Conservation (phyloP, 2,329 filamentous ascomycete species). For the Alternaria sp. region DNA sequence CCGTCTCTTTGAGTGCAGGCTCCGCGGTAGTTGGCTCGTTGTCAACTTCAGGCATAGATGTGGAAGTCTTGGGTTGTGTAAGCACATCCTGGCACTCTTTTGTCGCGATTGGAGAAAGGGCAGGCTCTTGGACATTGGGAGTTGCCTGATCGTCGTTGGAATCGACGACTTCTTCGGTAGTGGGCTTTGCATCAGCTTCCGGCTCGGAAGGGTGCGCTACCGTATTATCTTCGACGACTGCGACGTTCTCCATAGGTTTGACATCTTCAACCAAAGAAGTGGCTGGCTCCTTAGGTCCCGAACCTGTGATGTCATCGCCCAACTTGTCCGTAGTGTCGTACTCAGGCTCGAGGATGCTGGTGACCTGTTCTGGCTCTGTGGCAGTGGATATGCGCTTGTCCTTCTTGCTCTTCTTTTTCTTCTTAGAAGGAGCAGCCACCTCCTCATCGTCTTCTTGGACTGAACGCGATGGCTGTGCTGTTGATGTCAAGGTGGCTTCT, state of each 20-base stretch:
- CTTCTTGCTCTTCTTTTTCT: conserved; percentile 41
- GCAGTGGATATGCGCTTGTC: conserved; percentile 27
- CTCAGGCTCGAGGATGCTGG: conserved; percentile 8
- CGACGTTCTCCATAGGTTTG: background rate
- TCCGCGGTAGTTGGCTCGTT: background rate
- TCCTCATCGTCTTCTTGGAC: conserved; percentile 16
- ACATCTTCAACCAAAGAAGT: background rate
- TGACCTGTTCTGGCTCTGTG: conserved; percentile 24
- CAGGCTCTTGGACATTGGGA: background rate
- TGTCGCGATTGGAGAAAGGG: background rate
- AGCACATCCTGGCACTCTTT: background rate
- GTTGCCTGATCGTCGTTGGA: background rate
- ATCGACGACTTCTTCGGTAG: background rate
- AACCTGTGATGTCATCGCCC: background rate
- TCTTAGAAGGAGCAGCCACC: conserved; percentile 25
- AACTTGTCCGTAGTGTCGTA: background rate
- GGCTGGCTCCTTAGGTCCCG: conserved; percentile 1
- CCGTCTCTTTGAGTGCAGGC: background rate
- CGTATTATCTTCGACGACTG: background rate
- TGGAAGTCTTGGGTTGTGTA: background rate
- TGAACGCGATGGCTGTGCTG: conserved; percentile 1
- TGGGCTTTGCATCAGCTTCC: background rate
- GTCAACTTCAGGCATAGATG: background rate
- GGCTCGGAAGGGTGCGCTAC: background rate
- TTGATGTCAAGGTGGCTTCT: background rate